A percentile compares a stretch with the other conserved stretches of the same genome.
phyloP scores from a whole-genome alignment of 148 eudicot species.

The Euryodendron excelsum region DNA sequence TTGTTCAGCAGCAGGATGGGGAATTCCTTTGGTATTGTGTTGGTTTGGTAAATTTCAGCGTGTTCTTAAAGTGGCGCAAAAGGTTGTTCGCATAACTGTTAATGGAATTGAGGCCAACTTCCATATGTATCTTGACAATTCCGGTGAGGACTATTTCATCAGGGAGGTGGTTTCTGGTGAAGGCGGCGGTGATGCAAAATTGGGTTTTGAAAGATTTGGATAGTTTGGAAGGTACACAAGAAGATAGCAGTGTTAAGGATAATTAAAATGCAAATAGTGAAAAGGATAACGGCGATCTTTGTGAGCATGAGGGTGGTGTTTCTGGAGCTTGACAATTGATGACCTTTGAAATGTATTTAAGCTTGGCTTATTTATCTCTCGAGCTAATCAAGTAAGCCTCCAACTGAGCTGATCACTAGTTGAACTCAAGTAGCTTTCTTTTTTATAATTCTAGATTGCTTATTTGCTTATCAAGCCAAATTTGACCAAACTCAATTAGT shows the following conservation, averaged over 20 bases:
- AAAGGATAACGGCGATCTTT: conserved; percentile 27
- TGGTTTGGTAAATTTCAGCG: conserved; percentile 98
- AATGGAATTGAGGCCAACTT: conserved; percentile 86
- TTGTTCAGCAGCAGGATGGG: conserved; percentile 90
- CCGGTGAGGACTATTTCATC: conserved; percentile 93
- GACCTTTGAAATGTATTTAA: too few relatives aligned
- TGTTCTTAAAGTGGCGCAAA: conserved; percentile 89
- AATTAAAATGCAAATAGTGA: conserved; percentile 32
- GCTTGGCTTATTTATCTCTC: too few relatives aligned
- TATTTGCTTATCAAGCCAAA: too few relatives aligned
- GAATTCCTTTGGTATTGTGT: conserved; percentile 96
- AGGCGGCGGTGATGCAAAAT: conserved; percentile 33
- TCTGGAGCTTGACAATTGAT: too few relatives aligned
- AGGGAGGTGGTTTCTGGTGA: conserved; percentile 54
- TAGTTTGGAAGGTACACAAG: conserved; percentile 34
- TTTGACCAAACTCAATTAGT: too few relatives aligned
- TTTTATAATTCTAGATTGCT: too few relatives aligned
- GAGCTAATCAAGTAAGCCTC: too few relatives aligned
- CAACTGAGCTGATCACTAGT: too few relatives aligned
- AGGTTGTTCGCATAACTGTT: conserved; percentile 73
- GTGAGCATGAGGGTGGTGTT: conserved; percentile 35
- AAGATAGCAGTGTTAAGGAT: conserved; percentile 32
- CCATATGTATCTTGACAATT: conserved; percentile 91
- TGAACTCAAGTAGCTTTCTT: too few relatives aligned
- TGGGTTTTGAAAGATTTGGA: conserved; percentile 31